These are phyloP conservation scores for Ramaria sp. DNA, from an alignment of 768 basidiomycete species.

Conservation along the genomic window DNA sequence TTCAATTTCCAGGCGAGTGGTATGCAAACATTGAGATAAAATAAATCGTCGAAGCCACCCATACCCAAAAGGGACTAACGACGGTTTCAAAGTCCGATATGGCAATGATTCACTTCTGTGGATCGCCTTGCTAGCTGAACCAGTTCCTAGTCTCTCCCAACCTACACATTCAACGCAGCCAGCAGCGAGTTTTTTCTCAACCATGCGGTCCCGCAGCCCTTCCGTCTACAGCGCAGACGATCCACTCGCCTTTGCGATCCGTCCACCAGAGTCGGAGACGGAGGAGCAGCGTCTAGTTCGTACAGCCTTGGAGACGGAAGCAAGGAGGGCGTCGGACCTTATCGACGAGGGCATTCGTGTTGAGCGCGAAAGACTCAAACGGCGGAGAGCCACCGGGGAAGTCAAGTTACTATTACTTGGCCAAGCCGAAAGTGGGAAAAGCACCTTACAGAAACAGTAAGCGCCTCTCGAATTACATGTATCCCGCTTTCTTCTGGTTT, in stretches of 20 bases:
- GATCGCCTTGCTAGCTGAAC: too few relatives aligned
- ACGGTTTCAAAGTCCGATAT: not conserved
- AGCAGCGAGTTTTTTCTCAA: too few relatives aligned
- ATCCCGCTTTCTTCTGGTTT: not conserved
- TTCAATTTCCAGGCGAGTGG: not conserved
- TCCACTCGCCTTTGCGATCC: slow-evolving; percentile 56
- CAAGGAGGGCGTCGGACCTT: slow-evolving; percentile 64
- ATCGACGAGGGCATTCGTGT: slow-evolving; percentile 72
- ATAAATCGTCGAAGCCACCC: too few relatives aligned
- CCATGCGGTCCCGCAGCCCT: slow-evolving; percentile 26
- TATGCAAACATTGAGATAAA: not conserved
- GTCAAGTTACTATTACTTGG: slow-evolving; percentile 72
- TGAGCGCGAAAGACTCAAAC: slow-evolving; percentile 56
- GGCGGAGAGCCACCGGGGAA: slow-evolving; percentile 45
- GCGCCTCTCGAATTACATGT: not conserved
- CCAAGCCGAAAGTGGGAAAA: slow-evolving; percentile 73
- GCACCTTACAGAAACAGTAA: slow-evolving; percentile 60
- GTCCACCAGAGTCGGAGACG: slow-evolving; percentile 57
- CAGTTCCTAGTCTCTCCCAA: too few relatives aligned
- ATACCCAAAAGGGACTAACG: not conserved
- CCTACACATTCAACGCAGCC: too few relatives aligned
- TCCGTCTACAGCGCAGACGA: slow-evolving; percentile 70
- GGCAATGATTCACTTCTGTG: too few relatives aligned
- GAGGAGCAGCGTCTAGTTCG: slow-evolving; percentile 51
- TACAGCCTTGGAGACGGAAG: slow-evolving; percentile 58